Evolutionary conservation across 148 eudicot genomes (phyloP), one percentile per base, ranked within the genome.

Genomic region (Rhododendron mucronatum): DNA sequence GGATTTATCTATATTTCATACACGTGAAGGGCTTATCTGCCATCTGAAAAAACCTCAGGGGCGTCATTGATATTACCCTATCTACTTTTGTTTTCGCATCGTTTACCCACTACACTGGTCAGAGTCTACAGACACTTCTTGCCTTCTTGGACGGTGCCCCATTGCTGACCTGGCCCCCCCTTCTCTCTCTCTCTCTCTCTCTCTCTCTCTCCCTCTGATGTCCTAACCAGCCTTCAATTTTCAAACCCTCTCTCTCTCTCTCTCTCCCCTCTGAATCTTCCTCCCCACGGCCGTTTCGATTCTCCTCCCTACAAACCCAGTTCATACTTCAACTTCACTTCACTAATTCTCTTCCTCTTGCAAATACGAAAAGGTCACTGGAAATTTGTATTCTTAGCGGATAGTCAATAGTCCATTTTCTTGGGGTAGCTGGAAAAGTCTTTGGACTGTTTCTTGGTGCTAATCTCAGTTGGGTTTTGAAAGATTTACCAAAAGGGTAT

Each of bases 401-500:
- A 9, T 21, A 41, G 65, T 41, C 65, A 39, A n/a, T 5, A 28
- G 53, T n/a, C 53, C 16, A 28, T 84, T 50, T 76, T 67, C 80
- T 82, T 75, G 84, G 76, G 84, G 76, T 13, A 7, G 73, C 30
- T 28, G 16, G 73, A 23, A 47, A 61, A 15, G 87, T 63, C 83
- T 20, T 61, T 14, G 73, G 89, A 69, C 51, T 81, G 47, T 80
- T 82, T 85, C 85, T 75, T 78, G 83, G 78, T 55, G 21, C 83
- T 59, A 26, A 47, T 85, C 61, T 23, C n/a, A 39, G 44, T 47
- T 85, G n/a, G 71, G 76, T 75, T 71, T 65, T 63, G 79, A 39
- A 55, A 65, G 69, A 55, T 48, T 82, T 53, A 14, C 75, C 14
- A 35, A 45, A 41, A n/a, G 78, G 75, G 77, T 80, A 12, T 48